These are phyloP conservation scores for Laguncularia racemosa DNA, from an alignment of 345 rosid genomes.

Conservation along the genomic window DNA sequence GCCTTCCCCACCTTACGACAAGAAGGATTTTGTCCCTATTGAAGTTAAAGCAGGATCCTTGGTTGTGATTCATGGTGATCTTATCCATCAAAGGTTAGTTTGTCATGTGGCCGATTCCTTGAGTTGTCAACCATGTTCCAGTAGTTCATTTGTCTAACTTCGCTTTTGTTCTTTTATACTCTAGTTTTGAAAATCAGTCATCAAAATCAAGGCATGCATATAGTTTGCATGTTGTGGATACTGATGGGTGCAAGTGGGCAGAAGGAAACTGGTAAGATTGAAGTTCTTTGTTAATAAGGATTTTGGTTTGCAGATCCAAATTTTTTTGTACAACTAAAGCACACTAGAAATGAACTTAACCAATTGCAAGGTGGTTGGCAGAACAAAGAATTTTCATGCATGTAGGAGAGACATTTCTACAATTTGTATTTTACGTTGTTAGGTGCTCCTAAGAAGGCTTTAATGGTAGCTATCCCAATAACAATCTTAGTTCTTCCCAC, in stretches of 20 bases:
- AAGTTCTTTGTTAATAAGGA: no score
- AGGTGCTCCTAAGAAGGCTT: no score
- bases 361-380: no score
- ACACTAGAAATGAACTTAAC: no score
- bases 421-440: no score
- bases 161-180: slow-evolving; percentile 8
- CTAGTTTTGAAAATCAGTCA: slow-evolving; percentile 79
- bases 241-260: slow-evolving; percentile 90
- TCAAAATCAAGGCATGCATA: slow-evolving; percentile 83
- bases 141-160: slow-evolving; percentile 1
- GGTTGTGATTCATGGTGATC: slow-evolving; percentile 85
- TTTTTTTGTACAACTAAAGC: no score
- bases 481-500: no score
- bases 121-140: not conserved
- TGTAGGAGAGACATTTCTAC: no score
- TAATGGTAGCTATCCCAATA: no score
- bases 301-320: no score
- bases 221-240: slow-evolving; percentile 88
- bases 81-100: slow-evolving; percentile 79
- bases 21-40: slow-evolving; percentile 71
- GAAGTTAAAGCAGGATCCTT: slow-evolving; percentile 94
- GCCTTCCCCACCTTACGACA: slow-evolving; percentile 70
- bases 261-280: slow-evolving; percentile 66
- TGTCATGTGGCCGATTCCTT: not conserved
- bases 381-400: no score